These are phyloP conservation scores for Phytophthora tentaculata DNA, from an alignment of 352 stramenopile genomes.

Conservation along the genomic window DNA sequence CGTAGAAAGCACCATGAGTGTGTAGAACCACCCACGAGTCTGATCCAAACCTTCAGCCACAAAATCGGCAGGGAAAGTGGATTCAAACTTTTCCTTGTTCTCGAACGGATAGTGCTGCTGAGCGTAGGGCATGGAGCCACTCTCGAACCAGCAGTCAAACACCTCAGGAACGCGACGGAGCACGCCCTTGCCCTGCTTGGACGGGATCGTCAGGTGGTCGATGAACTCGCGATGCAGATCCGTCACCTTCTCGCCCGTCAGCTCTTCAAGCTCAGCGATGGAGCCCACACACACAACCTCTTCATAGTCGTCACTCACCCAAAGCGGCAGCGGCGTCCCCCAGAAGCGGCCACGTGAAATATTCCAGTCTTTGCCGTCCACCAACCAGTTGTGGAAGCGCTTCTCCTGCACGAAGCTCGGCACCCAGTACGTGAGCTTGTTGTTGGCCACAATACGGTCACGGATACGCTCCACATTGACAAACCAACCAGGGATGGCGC, in stretches of 20 bases:
- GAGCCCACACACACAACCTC: conserved; percentile 98
- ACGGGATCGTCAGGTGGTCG: conserved; percentile 98
- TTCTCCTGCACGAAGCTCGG: conserved; percentile 97
- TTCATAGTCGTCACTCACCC: conserved; percentile 97
- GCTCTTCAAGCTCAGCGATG: conserved; percentile 96
- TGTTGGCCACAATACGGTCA: conserved; percentile 93
- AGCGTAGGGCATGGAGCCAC: conserved; percentile 99
- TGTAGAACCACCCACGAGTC: conserved; percentile 99
- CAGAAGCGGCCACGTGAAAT: conserved; percentile 99
- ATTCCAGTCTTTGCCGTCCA: conserved; percentile 99
- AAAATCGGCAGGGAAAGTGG: conserved; percentile 98
- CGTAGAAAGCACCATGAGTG: conserved; percentile 99
- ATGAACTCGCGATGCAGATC: conserved; percentile 99
- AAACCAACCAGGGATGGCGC: conserved; percentile 99
- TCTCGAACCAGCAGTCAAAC: conserved; percentile 99
- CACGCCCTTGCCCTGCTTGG: conserved; percentile 90
- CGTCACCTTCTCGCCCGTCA: conserved; percentile 92
- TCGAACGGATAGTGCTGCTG: conserved; percentile 99
- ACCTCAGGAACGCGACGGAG: conserved; percentile 91
- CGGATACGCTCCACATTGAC: conserved; percentile 99
- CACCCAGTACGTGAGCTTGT: conserved; percentile 88
- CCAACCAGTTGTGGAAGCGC: conserved; percentile 99
- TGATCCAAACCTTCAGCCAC: conserved; percentile 99
- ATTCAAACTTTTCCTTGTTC: conserved; percentile 98
- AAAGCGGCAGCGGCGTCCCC: conserved; percentile 99